Conservation (phyloP, 768 basidiomycete species). For the Cystobasidium onofrii region DNA sequence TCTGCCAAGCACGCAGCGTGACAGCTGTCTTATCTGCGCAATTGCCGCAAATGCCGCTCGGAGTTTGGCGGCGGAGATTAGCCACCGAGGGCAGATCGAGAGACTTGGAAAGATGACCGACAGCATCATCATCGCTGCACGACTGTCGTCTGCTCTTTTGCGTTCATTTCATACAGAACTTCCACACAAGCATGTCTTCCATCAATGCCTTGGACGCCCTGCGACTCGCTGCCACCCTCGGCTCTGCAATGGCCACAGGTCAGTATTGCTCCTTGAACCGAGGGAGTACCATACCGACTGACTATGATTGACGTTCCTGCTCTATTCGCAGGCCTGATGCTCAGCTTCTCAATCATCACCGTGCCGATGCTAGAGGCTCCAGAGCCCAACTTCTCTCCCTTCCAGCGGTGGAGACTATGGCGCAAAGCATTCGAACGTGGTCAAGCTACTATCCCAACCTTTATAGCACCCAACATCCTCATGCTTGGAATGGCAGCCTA, state of each 20-base stretch:
- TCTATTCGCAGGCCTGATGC: background rate
- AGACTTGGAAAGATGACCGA: too few relatives aligned
- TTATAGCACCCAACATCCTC: background rate
- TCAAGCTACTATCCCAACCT: background rate
- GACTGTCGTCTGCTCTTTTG: too few relatives aligned
- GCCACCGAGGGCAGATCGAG: too few relatives aligned
- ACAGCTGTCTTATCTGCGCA: too few relatives aligned
- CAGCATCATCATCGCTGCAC: too few relatives aligned
- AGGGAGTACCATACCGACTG: too few relatives aligned
- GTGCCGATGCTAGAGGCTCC: conserved; percentile 4
- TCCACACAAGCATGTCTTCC: background rate
- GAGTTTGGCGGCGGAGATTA: too few relatives aligned
- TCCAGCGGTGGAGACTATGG: background rate
- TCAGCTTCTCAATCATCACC: background rate
- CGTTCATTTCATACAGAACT: too few relatives aligned
- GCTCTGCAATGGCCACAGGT: background rate
- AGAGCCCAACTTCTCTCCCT: background rate
- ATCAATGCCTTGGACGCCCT: background rate
- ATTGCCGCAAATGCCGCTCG: too few relatives aligned
- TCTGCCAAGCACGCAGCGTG: too few relatives aligned
- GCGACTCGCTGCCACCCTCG: background rate
- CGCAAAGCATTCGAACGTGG: background rate
- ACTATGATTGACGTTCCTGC: too few relatives aligned
- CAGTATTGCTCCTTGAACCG: background rate
- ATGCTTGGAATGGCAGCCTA: background rate